phyloP scores from a whole-genome alignment of 768 basidiomycete species.

The Pleurotus platypus region DNA sequence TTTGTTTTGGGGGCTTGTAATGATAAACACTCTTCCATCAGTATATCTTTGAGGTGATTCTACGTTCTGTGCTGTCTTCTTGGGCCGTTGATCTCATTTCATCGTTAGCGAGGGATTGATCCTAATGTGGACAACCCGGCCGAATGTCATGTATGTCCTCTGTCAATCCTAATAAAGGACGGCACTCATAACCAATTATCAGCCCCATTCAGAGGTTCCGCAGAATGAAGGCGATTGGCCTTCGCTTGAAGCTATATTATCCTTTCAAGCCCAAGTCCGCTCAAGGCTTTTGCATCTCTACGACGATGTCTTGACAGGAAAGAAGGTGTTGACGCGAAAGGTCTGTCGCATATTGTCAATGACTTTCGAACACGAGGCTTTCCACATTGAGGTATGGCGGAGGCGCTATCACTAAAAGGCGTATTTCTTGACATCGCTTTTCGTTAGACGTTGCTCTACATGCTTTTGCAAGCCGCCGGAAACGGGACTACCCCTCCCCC shows the following conservation, averaged over 20 bases:
- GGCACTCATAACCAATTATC: slow-evolving; percentile 1
- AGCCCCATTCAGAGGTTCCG: slow-evolving; percentile 92
- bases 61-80: no score
- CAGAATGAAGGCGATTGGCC: slow-evolving; percentile 85
- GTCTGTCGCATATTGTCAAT: slow-evolving; percentile 83
- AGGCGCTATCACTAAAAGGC: not conserved
- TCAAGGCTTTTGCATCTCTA: slow-evolving; percentile 71
- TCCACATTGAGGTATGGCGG: slow-evolving; percentile 61
- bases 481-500: slow-evolving; percentile 76
- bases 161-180: not conserved
- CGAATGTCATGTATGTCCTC: slow-evolving; percentile 68
- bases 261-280: slow-evolving; percentile 77
- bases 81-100: no score
- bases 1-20: slow-evolving; percentile 1
- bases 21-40: slow-evolving; percentile 20
- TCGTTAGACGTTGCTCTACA: slow-evolving; percentile 77
- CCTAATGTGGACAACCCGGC: slow-evolving; percentile 90
- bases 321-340: slow-evolving; percentile 54
- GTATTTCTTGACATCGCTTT: not conserved
- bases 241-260: slow-evolving; percentile 58
- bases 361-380: slow-evolving; percentile 87
- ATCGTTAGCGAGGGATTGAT: slow-evolving; percentile 82
- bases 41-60: slow-evolving; percentile 71
- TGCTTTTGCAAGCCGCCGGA: slow-evolving; percentile 83
- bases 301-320: slow-evolving; percentile 54